Evolutionary conservation across 2,329 filamentous ascomycete species (phyloP), one percentile per base, ranked within the genome.

Genomic region (Ophiocordyceps unilateralis): DNA sequence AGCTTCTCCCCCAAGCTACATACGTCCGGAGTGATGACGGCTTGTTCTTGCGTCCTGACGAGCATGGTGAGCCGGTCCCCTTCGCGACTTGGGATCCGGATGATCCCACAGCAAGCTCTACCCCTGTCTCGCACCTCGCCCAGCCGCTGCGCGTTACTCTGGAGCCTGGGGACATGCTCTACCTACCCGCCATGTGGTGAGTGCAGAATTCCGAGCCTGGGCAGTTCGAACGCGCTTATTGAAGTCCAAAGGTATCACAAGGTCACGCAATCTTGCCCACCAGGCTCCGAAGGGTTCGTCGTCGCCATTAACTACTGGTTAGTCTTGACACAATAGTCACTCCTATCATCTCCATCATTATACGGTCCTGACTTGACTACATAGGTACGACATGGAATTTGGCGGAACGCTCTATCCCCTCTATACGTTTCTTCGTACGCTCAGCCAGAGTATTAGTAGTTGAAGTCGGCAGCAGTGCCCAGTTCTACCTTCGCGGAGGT

Each of bases 261-360:
- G 56, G 84, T 91, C 5, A 76, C 73, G 7, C 84, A 91, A 55
- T 77, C 72, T 2, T 78, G 75, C 49, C 69, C 68, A 0, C 64
- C 73, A 1, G 80, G 83, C 43, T 79, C 74, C 0, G 81, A 87
- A 48, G 80, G 78, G 0, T 75, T 88, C 26, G 85, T 83, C 37
- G 76, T 82, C 44, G 82, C 84, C 1, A 77, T 87, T 32, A 91
- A 91, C 53, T 89, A 89, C 58, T 91, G 84, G 81, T 81, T 58
- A 54, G 64, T 52, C 12, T 43, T 32, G 20, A 9, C 7, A 14
- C 12, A n/a, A 14, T 12, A n/a, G 38, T 9, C 14, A 26, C 12
- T 40, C 21, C 23, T 22, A 14, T 6, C 37, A 10, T 39, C 21
- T 23, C 8, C n/a, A 14, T 17, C 5, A 9, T 36, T 4, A 36